Conservation (phyloP, 208 protist genomes). For the Acanthamoeba triangularis region DNA sequence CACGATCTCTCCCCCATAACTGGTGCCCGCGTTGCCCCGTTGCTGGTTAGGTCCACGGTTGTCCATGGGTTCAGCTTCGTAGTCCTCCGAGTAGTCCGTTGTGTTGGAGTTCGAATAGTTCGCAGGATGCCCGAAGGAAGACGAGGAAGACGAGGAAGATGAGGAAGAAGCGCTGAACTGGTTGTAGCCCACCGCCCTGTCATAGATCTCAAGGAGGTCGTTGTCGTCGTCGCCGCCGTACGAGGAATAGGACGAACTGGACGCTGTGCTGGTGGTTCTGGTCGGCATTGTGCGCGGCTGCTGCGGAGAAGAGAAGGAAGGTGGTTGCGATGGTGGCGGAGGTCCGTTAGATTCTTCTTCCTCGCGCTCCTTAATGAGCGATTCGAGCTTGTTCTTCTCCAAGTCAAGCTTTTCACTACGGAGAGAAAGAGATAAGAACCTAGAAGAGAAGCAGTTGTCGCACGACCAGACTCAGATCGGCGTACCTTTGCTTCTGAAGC, state of each 20-base stretch:
- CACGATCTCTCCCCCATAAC: constrained; percentile 6
- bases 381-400: not conserved
- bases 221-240: not conserved
- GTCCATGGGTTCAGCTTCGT: not conserved
- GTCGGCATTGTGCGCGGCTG: not conserved
- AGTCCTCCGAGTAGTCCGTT: not conserved
- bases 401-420: constrained; percentile 4
- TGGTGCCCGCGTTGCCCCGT: not conserved
- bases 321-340: constrained; percentile 6
- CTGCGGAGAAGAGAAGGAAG: not conserved
- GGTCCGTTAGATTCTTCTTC: not conserved
- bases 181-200: not conserved
- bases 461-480: not conserved
- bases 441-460: no score
- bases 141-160: not conserved
- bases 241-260: not conserved
- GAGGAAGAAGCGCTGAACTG: not conserved
- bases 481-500: not conserved
- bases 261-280: not conserved
- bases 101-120: not conserved
- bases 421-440: not conserved
- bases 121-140: not conserved
- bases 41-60: not conserved
- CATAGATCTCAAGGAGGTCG: constrained; percentile 23
- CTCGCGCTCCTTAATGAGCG: constrained; percentile 19